phyloP scores from a whole-genome alignment of 768 basidiomycete species.

The Lepiota subincarnata region DNA sequence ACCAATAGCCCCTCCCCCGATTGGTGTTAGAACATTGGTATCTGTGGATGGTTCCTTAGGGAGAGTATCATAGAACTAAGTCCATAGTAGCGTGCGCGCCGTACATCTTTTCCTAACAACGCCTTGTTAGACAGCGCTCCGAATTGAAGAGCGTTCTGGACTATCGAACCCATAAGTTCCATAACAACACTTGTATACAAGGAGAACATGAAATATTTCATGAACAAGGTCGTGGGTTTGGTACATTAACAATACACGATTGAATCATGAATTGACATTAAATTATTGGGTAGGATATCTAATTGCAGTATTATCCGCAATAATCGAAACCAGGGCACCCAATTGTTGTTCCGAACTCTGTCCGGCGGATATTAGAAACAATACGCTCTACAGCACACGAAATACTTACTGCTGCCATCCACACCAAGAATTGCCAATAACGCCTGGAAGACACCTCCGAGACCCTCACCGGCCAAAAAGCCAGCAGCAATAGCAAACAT shows the following conservation, averaged over 20 bases:
- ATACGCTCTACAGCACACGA: not conserved
- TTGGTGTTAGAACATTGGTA: too few relatives aligned
- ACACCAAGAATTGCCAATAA: slow-evolving; percentile 50
- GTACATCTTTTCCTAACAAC: too few relatives aligned
- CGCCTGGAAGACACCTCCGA: slow-evolving; percentile 58
- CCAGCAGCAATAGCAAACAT: slow-evolving; percentile 55
- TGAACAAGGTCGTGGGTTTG: too few relatives aligned
- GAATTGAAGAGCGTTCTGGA: too few relatives aligned
- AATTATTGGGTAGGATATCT: not conserved
- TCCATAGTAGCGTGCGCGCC: too few relatives aligned
- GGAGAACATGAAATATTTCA: too few relatives aligned
- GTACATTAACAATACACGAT: not conserved
- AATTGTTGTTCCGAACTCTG: slow-evolving; percentile 45
- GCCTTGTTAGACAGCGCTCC: too few relatives aligned
- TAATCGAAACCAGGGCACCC: slow-evolving; percentile 51
- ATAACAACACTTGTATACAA: too few relatives aligned
- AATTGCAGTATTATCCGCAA: slow-evolving; percentile 36
- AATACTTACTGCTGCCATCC: slow-evolving; percentile 40
- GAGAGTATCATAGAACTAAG: too few relatives aligned
- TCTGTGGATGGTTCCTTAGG: too few relatives aligned
- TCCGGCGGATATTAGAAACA: not conserved
- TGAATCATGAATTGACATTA: not conserved
- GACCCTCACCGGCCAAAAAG: slow-evolving; percentile 54
- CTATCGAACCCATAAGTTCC: too few relatives aligned
- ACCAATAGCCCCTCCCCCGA: too few relatives aligned